phyloP scores from a whole-genome alignment of 768 basidiomycete genomes.

The Porphyrellus cyaneotinctus region DNA sequence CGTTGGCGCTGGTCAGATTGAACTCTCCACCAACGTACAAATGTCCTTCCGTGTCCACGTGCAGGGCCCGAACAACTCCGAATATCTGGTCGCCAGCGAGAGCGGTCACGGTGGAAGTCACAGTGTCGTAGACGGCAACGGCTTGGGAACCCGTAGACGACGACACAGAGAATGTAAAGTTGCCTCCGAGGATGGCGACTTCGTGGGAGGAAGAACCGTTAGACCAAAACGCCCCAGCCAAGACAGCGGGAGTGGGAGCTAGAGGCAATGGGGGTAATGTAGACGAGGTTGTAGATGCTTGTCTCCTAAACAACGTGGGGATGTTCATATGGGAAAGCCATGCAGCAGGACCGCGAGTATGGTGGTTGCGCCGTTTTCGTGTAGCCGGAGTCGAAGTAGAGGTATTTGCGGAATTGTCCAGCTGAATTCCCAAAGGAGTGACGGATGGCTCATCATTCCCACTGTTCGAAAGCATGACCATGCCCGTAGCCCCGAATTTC shows the following conservation, averaged over 20 bases:
- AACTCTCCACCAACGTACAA: conserved; percentile 88
- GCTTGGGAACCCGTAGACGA: conserved; percentile 44
- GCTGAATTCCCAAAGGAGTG: conserved; percentile 55
- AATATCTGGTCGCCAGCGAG: conserved; percentile 60
- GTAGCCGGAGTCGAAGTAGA: conserved; percentile 30
- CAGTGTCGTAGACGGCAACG: conserved; percentile 68
- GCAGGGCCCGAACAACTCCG: conserved; percentile 73
- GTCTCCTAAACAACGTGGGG: conserved; percentile 45
- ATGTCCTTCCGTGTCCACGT: conserved; percentile 56
- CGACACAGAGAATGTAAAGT: conserved; percentile 62
- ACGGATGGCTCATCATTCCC: conserved; percentile 52
- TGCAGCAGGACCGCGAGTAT: conserved; percentile 32
- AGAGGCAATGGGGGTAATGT: conserved; percentile 54
- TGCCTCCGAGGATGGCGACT: conserved; percentile 81
- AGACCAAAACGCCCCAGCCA: conserved; percentile 87
- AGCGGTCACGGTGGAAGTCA: conserved; percentile 44
- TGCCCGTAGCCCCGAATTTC: conserved; percentile 70
- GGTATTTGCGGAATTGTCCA: conserved; percentile 40
- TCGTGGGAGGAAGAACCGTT: conserved; percentile 66
- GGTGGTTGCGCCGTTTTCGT: conserved; percentile 38
- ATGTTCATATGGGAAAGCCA: conserved; percentile 52
- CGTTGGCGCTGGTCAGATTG: conserved; percentile 49
- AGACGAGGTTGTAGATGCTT: conserved; percentile 42
- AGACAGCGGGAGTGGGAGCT: conserved; percentile 71
- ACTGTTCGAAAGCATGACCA: conserved; percentile 74